Conservation (phyloP, 2,329 filamentous ascomycete species). For the Fusarium irregulare region DNA sequence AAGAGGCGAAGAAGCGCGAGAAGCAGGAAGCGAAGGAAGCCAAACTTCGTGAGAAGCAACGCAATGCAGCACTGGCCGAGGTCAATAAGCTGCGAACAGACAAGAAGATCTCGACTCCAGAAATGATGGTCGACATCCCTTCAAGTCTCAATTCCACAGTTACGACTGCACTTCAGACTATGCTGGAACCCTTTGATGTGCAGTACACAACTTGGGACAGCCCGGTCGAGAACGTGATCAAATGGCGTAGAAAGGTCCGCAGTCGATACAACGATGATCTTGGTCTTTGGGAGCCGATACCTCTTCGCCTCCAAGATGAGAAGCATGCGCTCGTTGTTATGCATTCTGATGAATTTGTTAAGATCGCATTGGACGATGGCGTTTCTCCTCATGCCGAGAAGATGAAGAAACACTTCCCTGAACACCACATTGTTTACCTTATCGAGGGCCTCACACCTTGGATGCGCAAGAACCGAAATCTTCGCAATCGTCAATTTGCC, state of each 20-base stretch:
- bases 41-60: conserved; percentile 71
- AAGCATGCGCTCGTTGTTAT: conserved; percentile 72
- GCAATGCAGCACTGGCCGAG: conserved; percentile 73
- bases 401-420: conserved; percentile 65
- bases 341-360: conserved; percentile 72
- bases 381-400: conserved; percentile 69
- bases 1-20: conserved; percentile 65
- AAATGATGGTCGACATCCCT: conserved; percentile 83
- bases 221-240: conserved; percentile 65
- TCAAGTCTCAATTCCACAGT: conserved; percentile 62
- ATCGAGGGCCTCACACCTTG: conserved; percentile 75
- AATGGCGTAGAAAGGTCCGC: conserved; percentile 76
- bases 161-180: conserved; percentile 58
- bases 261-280: conserved; percentile 69
- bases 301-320: conserved; percentile 63
- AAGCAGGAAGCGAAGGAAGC: conserved; percentile 70
- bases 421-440: conserved; percentile 72
- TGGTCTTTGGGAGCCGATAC: conserved; percentile 73
- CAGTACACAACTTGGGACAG: conserved; percentile 59
- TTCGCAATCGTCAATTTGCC: conserved; percentile 74
- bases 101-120: conserved; percentile 77
- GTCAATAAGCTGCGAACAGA: conserved; percentile 79
- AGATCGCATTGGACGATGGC: conserved; percentile 63
- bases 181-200: conserved; percentile 64
- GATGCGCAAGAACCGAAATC: conserved; percentile 75